phyloP scores from a whole-genome alignment of 1,284 basidiomycete genomes.

The Termitomyces sp. region DNA sequence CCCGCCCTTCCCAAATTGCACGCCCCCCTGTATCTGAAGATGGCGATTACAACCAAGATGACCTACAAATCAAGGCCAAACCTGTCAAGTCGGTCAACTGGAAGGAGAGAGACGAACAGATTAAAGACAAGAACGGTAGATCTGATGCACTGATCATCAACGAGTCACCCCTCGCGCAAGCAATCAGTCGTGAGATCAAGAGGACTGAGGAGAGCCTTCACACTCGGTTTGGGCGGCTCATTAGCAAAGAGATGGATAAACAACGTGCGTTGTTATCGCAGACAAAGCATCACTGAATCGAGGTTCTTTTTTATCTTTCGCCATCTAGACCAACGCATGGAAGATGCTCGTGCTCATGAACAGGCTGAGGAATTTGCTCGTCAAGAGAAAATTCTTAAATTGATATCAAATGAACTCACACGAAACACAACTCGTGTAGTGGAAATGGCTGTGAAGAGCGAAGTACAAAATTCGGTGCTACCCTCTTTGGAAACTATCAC shows the following conservation, averaged over 20 bases:
- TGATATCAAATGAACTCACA: conserved; percentile 79
- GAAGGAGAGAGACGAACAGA: conserved; percentile 49
- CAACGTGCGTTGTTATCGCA: conserved; percentile 49
- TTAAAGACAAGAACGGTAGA: conserved; percentile 37
- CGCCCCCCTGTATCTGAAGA: conserved; percentile 66
- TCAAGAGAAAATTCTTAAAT: conserved; percentile 81
- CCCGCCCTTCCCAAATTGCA: conserved; percentile 23
- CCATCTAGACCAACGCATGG: conserved; percentile 66
- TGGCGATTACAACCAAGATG: conserved; percentile 54
- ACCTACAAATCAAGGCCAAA: conserved; percentile 52
- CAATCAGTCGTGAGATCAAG: conserved; percentile 67
- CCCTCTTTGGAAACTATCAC: conserved; percentile 77
- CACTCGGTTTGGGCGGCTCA: conserved; percentile 63
- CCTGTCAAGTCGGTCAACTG: conserved; percentile 54
- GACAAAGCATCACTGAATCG: neutral
- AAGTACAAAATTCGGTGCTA: conserved; percentile 75
- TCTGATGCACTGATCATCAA: conserved; percentile 37
- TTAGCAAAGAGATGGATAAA: conserved; percentile 82
- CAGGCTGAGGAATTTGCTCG: conserved; percentile 73
- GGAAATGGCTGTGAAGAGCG: conserved; percentile 76
- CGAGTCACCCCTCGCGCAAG: conserved; percentile 49
- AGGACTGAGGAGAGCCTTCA: conserved; percentile 78
- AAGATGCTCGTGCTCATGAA: conserved; percentile 70
- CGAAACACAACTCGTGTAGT: conserved; percentile 82
- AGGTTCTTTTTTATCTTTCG: neutral